These are phyloP conservation scores for Russula dissimulans DNA, from an alignment of 768 basidiomycete genomes.

Conservation along the genomic window DNA sequence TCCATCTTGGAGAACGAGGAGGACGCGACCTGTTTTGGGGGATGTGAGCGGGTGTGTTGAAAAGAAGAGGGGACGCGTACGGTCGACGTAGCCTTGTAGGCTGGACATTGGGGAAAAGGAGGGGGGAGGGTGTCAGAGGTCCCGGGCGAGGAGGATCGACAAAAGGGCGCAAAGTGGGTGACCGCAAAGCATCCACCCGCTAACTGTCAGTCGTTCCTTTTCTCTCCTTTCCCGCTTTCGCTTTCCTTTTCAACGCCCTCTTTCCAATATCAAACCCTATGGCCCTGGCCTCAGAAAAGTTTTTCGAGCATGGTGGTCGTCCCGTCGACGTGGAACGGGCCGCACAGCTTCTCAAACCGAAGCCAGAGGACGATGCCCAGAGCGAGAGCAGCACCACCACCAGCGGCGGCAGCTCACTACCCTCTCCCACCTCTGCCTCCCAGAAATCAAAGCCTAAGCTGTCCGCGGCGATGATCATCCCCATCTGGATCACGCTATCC, in stretches of 20 bases:
- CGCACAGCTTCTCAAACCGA: conserved; percentile 12
- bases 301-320: conserved; percentile 7
- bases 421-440: conserved; percentile 46
- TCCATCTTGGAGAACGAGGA: conserved; percentile 93
- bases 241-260: neutral
- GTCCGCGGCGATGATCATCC: conserved; percentile 66
- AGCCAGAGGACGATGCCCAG: conserved; percentile 18
- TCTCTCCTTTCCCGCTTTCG: neutral
- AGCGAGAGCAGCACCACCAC: neutral
- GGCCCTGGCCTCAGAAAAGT: conserved; percentile 10
- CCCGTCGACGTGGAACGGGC: neutral
- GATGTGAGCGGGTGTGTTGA: neutral
- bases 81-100: conserved; percentile 88
- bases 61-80: conserved; percentile 32
- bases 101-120: conserved; percentile 51
- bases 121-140: conserved; percentile 2
- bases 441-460: conserved; percentile 42
- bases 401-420: conserved; percentile 30
- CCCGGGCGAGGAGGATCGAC: neutral
- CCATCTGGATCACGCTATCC: conserved; percentile 86
- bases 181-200: neutral
- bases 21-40: conserved; percentile 58
- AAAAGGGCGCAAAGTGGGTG: neutral
- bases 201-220: conserved; percentile 10
- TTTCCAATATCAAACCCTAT: neutral